Percentiles rank a stretch among this genome's conserved stretches.
These are phyloP conservation scores for Saccharomycopsis sp. DNA, from an alignment of 805 yeast genomes.

Conservation along the genomic window DNA sequence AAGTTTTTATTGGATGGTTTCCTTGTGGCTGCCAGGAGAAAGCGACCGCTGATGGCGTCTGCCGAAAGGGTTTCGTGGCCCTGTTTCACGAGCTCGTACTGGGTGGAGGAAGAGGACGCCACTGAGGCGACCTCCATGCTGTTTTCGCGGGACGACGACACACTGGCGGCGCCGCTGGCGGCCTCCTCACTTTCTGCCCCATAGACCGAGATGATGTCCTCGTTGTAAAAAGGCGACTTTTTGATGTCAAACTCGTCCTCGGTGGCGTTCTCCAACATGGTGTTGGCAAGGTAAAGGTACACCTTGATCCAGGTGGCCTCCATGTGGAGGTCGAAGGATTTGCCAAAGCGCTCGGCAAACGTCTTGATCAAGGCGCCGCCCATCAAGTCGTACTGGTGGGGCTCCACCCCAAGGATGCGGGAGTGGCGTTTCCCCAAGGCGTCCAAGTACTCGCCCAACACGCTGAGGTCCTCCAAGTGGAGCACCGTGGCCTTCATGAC, in stretches of 20 bases:
- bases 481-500: constrained; percentile 60
- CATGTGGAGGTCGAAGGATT: constrained; percentile 45
- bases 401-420: constrained; percentile 64
- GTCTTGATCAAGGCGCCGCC: constrained; percentile 65
- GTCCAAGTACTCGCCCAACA: constrained; percentile 49
- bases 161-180: too few relatives aligned
- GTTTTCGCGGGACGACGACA: too few relatives aligned
- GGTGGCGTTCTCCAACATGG: constrained; percentile 40
- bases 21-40: too few relatives aligned
- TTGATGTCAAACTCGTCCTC: constrained; percentile 4
- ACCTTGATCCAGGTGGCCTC: constrained; percentile 67
- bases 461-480: constrained; percentile 49
- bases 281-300: constrained; percentile 59
- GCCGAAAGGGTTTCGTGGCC: too few relatives aligned
- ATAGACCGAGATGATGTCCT: too few relatives aligned
- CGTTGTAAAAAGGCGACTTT: too few relatives aligned
- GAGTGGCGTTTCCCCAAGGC: constrained; percentile 68
- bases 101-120: too few relatives aligned
- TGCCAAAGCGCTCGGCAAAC: constrained; percentile 51
- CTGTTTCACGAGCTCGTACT: too few relatives aligned
- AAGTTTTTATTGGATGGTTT: constrained; percentile 2
- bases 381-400: constrained; percentile 59
- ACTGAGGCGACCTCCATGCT: too few relatives aligned
- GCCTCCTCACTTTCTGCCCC: too few relatives aligned
- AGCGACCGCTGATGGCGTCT: too few relatives aligned